phyloP scores from a whole-genome alignment of 2,329 filamentous ascomycete species.

The Alternaria dauci region DNA sequence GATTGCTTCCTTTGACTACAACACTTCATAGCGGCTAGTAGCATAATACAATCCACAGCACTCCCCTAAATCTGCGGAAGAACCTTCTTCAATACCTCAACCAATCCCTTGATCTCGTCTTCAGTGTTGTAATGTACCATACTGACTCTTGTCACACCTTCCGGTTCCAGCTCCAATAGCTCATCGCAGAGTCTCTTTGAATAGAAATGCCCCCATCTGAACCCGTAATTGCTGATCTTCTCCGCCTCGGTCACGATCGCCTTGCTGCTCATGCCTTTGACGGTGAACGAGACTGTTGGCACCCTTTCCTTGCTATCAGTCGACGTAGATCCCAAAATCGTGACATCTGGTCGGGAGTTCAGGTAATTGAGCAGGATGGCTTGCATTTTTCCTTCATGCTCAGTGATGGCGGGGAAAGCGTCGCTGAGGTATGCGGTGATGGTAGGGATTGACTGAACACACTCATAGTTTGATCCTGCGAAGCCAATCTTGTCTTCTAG shows the following conservation, averaged over 20 bases:
- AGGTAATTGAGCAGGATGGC: slow-evolving; percentile 68
- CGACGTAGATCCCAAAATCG: slow-evolving; percentile 66
- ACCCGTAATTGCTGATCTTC: slow-evolving; percentile 65
- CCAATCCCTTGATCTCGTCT: slow-evolving; percentile 64
- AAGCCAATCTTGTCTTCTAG: slow-evolving; percentile 74
- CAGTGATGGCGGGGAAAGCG: slow-evolving; percentile 54
- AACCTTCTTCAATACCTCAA: slow-evolving; percentile 62
- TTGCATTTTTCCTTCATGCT: slow-evolving; percentile 70
- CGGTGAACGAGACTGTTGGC: slow-evolving; percentile 72
- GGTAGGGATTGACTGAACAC: slow-evolving; percentile 67
- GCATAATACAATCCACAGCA: background rate
- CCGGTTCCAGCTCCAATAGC: slow-evolving; percentile 64
- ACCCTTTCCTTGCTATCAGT: slow-evolving; percentile 62
- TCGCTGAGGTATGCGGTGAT: slow-evolving; percentile 69
- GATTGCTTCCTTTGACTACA: background rate
- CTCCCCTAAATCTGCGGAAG: slow-evolving; percentile 36
- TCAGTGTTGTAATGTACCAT: slow-evolving; percentile 78
- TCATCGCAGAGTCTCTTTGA: slow-evolving; percentile 69
- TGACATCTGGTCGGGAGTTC: slow-evolving; percentile 60
- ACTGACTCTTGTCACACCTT: slow-evolving; percentile 74
- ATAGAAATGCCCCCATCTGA: slow-evolving; percentile 75
- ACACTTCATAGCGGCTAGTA: background rate
- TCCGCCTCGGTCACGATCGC: slow-evolving; percentile 70
- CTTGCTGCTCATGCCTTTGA: slow-evolving; percentile 64
- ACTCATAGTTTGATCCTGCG: slow-evolving; percentile 75